Percentiles rank a stretch among this genome's conserved stretches.
phyloP scores from a whole-genome alignment of 2,329 filamentous ascomycete genomes.

The Helminthosporium solani region DNA sequence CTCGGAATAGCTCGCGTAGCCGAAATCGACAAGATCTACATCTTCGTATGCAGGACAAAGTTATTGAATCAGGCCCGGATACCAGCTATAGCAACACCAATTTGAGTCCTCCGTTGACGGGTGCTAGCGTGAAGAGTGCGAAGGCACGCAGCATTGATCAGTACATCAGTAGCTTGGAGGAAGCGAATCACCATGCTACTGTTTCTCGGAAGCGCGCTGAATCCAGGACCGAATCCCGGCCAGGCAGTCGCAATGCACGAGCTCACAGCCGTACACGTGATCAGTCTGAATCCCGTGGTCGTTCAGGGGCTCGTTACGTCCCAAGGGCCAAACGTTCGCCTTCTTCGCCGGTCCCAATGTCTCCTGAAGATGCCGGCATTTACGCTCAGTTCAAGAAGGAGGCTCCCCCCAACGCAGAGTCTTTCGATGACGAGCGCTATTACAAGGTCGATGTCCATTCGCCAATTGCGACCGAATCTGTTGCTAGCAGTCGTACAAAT shows the following conservation, averaged over 20 bases:
- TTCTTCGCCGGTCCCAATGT: constrained; percentile 92
- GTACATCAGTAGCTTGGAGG: constrained; percentile 83
- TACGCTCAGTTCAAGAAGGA: constrained; percentile 50
- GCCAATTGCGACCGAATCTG: constrained; percentile 40
- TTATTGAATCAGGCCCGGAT: constrained; percentile 36
- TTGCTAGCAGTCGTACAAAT: constrained; percentile 36
- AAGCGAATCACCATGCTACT: constrained; percentile 63
- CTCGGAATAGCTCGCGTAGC: constrained; percentile 71
- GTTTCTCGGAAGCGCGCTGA: constrained; percentile 34
- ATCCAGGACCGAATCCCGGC: constrained; percentile 41
- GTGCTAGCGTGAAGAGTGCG: constrained; percentile 56
- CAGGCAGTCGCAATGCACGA: constrained; percentile 44
- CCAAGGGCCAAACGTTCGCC: constrained; percentile 81
- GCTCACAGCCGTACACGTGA: constrained; percentile 55
- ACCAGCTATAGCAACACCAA: constrained; percentile 53
- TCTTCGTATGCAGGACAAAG: constrained; percentile 48
- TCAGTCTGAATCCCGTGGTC: constrained; percentile 68
- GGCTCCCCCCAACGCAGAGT: constrained; percentile 45
- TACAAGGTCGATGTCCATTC: constrained; percentile 45
- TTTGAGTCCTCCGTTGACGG: constrained; percentile 50
- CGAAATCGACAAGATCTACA: constrained; percentile 74
- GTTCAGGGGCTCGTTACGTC: constrained; percentile 65
- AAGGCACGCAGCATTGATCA: constrained; percentile 72
- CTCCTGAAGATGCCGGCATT: constrained; percentile 69
- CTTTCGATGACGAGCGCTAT: constrained; percentile 51